A percentile compares a stretch with the other conserved stretches of the same genome.
phyloP scores from a whole-genome alignment of 768 basidiomycete genomes.

The Peribolospora kevripleyi region DNA sequence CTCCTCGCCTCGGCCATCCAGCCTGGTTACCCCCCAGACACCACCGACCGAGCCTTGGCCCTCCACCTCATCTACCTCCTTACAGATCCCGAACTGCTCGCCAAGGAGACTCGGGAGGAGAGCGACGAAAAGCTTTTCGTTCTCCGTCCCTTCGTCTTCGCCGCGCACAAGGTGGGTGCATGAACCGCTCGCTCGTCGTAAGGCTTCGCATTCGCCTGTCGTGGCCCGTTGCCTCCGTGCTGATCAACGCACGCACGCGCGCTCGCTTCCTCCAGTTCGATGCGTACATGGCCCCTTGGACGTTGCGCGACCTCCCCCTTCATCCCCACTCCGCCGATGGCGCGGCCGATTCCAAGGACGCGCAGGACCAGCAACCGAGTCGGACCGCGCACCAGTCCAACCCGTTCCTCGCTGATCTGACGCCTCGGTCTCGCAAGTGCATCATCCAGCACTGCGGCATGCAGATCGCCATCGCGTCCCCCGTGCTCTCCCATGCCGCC shows the following conservation, averaged over 20 bases:
- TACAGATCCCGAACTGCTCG: conserved; percentile 6
- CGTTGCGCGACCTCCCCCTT: conserved; percentile 17
- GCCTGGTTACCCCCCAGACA: conserved; percentile 20
- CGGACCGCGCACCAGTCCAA: conserved; percentile 1
- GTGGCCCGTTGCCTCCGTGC: no score
- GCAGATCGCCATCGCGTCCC: conserved; percentile 16
- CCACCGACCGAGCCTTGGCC: conserved; percentile 15
- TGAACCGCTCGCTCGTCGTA: background rate
- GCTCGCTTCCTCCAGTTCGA: conserved; percentile 15
- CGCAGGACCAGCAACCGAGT: no score
- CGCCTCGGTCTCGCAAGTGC: conserved; percentile 13
- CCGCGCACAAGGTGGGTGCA: conserved; percentile 19
- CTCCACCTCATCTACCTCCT: conserved; percentile 18
- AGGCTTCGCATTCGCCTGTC: no score
- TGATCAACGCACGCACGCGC: background rate
- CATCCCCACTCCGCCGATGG: conserved; percentile 4
- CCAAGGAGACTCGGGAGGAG: conserved; percentile 15
- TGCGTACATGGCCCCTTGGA: conserved; percentile 21
- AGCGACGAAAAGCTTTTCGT: conserved; percentile 21
- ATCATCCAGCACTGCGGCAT: conserved; percentile 18
- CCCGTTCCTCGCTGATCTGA: conserved; percentile 19
- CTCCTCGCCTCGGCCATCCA: conserved; percentile 17
- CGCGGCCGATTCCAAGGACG: no score
- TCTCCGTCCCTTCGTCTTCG: conserved; percentile 24
- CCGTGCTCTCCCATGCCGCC: conserved; percentile 21